Evolutionary conservation across 2,329 filamentous ascomycete species (phyloP), one percentile per base, ranked within the genome.

Genomic region (Cladophialophora chaetospira): DNA sequence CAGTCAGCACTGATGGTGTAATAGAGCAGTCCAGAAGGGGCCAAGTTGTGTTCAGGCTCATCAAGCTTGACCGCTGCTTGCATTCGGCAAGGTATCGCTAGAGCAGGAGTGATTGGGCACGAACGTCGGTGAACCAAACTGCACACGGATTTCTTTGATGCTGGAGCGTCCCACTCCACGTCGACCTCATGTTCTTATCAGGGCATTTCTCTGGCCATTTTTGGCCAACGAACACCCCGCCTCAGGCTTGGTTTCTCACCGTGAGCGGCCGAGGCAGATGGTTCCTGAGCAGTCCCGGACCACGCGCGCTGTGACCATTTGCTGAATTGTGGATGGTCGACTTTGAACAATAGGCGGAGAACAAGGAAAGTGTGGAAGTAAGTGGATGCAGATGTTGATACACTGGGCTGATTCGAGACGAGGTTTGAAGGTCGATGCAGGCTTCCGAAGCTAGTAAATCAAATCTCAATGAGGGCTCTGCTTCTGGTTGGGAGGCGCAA

Each of bases 131-230:
- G 28, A 53, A 48, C 42, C 23, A 28, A 47, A 36, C 11, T 15
- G 43, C 17, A 29, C 31, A 11, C 44, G 15, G 29, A n/a, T 29
- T 29, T 44, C 40, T 33, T n/a, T 28, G 43, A 25, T 36, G 47
- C 29, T 21, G 52, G 33, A 33, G 43, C 42, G 29, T 53, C 29
- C 19, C 43, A 38, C 49, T 50, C 10, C 23, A 40, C 17, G 49
- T 46, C 19, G 53, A 46, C 47, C 36, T 51, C 43, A 57, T 56
- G 53, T 33, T 45, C 49, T 56, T 56, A 56, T 56, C 57, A 50
- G 53, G 36, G 36, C 26, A 31, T 52, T 36, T 35, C 47, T 43
- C 48, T 53, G 57, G 57, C 42, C 43, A 23, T 33, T 8, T 28
- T 29, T 23, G 33, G 21, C 31, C 23, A 25, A 44, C 11, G 26